phyloP scores from a whole-genome alignment of 2,329 filamentous ascomycete genomes.

The Trichoderma guizhouense region DNA sequence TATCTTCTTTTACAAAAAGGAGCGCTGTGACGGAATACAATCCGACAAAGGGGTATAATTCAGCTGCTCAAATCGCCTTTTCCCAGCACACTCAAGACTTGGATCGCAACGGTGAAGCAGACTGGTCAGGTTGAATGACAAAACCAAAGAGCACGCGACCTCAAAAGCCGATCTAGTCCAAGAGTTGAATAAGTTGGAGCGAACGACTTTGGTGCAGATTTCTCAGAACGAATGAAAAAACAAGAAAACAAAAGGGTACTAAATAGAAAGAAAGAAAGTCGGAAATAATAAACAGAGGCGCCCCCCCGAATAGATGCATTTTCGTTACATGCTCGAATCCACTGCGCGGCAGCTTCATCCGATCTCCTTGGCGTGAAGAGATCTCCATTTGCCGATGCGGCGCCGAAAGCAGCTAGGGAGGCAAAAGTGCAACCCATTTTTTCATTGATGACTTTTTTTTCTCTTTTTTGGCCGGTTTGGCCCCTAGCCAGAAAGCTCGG shows the following conservation, averaged over 20 bases:
- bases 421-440: neutral
- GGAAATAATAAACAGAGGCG: neutral
- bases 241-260: neutral
- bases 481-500: neutral
- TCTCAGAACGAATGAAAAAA: neutral
- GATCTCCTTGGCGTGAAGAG: neutral
- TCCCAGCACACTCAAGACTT: neutral
- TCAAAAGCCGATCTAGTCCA: neutral
- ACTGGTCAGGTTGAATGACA: neutral
- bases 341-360: constrained; percentile 1
- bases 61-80: neutral
- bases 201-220: neutral
- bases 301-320: neutral
- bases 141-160: neutral
- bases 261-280: neutral
- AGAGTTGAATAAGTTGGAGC: neutral
- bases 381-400: neutral
- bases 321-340: constrained; percentile 1
- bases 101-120: neutral
- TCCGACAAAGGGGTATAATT: neutral
- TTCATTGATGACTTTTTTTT: neutral
- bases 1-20: neutral
- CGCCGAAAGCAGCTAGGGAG: neutral
- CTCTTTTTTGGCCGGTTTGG: neutral
- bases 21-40: neutral